A percentile compares a stretch with the other conserved stretches of the same genome.
Conservation (phyloP, 2,329 filamentous ascomycete species). For the Scedosporium minutisporum region DNA sequence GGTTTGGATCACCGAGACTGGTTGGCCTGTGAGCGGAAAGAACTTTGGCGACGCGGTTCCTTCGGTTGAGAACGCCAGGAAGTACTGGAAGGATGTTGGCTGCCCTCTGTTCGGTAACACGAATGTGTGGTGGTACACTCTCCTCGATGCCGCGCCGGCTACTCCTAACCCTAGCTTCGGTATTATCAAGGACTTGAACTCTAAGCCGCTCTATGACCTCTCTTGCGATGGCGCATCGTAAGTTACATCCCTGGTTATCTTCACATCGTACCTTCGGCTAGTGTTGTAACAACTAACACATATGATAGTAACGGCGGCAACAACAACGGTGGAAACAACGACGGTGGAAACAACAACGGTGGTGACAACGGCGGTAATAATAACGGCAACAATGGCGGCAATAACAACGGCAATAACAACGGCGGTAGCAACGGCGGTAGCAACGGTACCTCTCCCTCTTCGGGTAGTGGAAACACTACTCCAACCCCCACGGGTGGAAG, state of each 20-base stretch:
- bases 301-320: constrained; percentile 11
- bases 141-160: constrained; percentile 54
- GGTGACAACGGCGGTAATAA: constrained; percentile 9
- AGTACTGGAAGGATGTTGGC: constrained; percentile 71
- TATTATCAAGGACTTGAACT: constrained; percentile 44
- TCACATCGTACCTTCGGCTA: constrained; percentile 10
- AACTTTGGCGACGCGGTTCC: constrained; percentile 53
- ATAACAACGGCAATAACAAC: neutral
- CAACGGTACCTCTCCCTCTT: neutral
- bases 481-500: neutral
- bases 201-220: constrained; percentile 53
- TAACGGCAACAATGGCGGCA: neutral
- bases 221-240: constrained; percentile 36
- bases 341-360: neutral
- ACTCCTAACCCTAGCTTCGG: constrained; percentile 62
- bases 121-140: constrained; percentile 69
- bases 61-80: constrained; percentile 57
- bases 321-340: neutral
- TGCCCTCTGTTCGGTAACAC: constrained; percentile 57
- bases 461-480: neutral
- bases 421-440: neutral
- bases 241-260: constrained; percentile 4
- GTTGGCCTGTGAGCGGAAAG: constrained; percentile 69
- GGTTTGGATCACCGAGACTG: constrained; percentile 83
- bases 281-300: constrained; percentile 10